Conservation (phyloP, 306 rosid genomes). For the Hippophae tibetana region DNA sequence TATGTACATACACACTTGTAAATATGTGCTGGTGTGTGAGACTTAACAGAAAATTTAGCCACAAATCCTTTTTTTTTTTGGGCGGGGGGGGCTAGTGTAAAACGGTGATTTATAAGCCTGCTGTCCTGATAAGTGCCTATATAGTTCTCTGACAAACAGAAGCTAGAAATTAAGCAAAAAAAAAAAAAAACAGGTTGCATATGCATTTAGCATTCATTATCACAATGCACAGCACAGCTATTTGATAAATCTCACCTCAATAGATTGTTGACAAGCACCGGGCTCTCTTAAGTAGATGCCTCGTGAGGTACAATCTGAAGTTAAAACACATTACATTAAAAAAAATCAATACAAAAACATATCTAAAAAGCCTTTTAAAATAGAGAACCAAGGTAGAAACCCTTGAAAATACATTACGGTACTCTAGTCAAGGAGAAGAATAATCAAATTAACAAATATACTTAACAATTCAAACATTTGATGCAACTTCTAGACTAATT, state of each 20-base stretch:
- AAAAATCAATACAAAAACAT: background rate
- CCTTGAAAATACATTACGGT: background rate
- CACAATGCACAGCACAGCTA: background rate
- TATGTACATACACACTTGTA: too few relatives aligned
- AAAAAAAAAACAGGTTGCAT: too few relatives aligned
- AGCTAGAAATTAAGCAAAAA: too few relatives aligned
- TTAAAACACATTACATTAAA: slow-evolving; percentile 21
- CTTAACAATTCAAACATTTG: too few relatives aligned
- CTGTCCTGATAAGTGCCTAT: too few relatives aligned
- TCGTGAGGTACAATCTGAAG: slow-evolving; percentile 62
- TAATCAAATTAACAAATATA: background rate
- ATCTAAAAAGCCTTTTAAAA: background rate
- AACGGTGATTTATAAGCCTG: too few relatives aligned
- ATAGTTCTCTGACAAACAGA: too few relatives aligned
- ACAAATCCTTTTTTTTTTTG: too few relatives aligned
- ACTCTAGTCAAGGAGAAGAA: background rate
- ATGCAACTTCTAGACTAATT: too few relatives aligned
- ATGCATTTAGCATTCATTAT: background rate
- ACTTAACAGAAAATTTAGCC: too few relatives aligned
- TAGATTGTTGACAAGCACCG: slow-evolving; percentile 53
- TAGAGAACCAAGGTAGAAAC: background rate
- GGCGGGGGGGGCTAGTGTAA: too few relatives aligned
- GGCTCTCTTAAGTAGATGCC: slow-evolving; percentile 96
- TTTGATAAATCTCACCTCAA: slow-evolving; percentile 54
- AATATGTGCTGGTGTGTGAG: too few relatives aligned